These are phyloP conservation scores for Earliella scabrosa DNA, from an alignment of 1,284 basidiomycete species.

Conservation along the genomic window DNA sequence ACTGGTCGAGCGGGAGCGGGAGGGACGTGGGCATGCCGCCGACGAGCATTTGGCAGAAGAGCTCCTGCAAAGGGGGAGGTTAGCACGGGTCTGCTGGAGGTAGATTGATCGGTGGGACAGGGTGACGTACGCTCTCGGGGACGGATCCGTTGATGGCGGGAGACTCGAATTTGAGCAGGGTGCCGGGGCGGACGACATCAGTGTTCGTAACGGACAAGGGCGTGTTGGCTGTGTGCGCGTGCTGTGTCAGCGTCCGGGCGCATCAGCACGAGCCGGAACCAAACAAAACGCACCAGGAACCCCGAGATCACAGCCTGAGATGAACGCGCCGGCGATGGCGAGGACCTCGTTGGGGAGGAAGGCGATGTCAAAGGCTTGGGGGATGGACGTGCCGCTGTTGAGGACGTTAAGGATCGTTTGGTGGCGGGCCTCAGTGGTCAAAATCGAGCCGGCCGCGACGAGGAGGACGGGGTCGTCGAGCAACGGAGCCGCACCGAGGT, in stretches of 20 bases:
- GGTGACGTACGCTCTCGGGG: constrained; percentile 37
- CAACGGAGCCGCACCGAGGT: constrained; percentile 76
- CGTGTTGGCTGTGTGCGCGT: constrained; percentile 58
- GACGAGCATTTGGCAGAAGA: constrained; percentile 79
- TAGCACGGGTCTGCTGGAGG: no score
- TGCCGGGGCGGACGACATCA: constrained; percentile 57
- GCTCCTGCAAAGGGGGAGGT: no score
- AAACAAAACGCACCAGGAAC: constrained; percentile 49
- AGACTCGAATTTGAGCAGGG: constrained; percentile 63
- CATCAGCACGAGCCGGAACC: background rate
- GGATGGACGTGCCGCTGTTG: constrained; percentile 61
- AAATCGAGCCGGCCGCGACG: constrained; percentile 74
- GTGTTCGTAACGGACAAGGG: constrained; percentile 68
- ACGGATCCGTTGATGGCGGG: constrained; percentile 55
- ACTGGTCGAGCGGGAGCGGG: constrained; percentile 59
- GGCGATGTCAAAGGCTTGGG: constrained; percentile 73
- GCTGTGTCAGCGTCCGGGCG: background rate
- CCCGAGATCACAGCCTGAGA: constrained; percentile 72
- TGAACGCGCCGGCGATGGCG: constrained; percentile 73
- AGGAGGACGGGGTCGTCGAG: constrained; percentile 68
- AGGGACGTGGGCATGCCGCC: constrained; percentile 64
- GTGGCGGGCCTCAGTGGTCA: constrained; percentile 84
- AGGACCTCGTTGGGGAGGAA: constrained; percentile 74
- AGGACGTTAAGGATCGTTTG: constrained; percentile 78
- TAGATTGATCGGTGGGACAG: background rate